Base-by-base conservation (phyloP, 2,329 filamentous ascomycete species). In the Trichophyton mentagrophytes region DNA sequence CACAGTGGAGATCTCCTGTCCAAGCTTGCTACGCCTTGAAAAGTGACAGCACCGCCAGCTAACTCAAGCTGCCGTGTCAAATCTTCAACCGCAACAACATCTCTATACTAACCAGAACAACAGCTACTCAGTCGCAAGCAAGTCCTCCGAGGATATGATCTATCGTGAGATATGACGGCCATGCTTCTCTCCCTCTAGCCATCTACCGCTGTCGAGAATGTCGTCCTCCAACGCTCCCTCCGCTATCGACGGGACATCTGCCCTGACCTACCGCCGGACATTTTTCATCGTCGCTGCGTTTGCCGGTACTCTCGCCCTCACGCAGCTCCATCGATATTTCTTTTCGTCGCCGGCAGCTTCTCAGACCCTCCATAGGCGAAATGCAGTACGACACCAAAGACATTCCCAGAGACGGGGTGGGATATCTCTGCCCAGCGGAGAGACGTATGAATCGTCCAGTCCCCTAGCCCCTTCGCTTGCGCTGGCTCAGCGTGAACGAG, bases 241-340 rank as follows among this genome's bases (percentile, higher is more conserved):
- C 27, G 5, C 27, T n/a, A 36, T 55, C 27, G 49, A 55, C n/a
- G 49, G 49, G 30, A n/a, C 49, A 27, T 55, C 49, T 9, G 49
- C 49, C 27, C 27, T 55, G 25, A 55, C 49, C 25, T 55, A 55
- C 60, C 73, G 73, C 58, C 74, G 74, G 27, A 65, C 71, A 36
- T 66, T 76, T 25, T 75, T 74, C 66, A 66, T 76, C n/a, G 67
- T 75, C 44, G 72, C 74, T 42, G 74, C 74, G 8, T 68, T 75
- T 44, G 73, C 71, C 46, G 72, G 73, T 38, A 71, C 75, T 15
- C 76, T 74, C 61, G 74, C 73, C n/a, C 64, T 77, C 42, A 66
- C 75, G 13, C 73, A 74, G 46, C 69, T 75, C 25, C 73, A 71
- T 60, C 72, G 70, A 60, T 67, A 70, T 56, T 60, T 74, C 46